These are phyloP conservation scores for Lichtheimia ornata DNA, from an alignment of 371 early-diverging fungal species.

Conservation along the genomic window DNA sequence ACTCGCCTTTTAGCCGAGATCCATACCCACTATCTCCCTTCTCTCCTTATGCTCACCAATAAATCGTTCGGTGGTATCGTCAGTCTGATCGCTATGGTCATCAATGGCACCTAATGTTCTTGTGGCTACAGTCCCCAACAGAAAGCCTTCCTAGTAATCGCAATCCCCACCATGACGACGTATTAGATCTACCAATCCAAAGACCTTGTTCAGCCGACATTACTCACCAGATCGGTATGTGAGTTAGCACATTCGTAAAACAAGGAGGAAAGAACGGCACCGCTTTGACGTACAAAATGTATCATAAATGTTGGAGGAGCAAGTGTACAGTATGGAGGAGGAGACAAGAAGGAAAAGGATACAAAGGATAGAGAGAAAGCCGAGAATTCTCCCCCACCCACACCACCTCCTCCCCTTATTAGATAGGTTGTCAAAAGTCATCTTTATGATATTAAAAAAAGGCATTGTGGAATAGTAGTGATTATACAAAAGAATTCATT, in stretches of 20 bases:
- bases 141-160: slow-evolving; percentile 17
- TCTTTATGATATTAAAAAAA: too few species aligned
- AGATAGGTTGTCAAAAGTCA: too few species aligned
- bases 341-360: slow-evolving; percentile 3
- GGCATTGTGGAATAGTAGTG: too few species aligned
- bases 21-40: too few species aligned
- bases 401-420: too few species aligned
- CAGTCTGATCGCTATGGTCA: slow-evolving; percentile 10
- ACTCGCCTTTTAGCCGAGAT: background rate
- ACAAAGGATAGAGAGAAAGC: background rate
- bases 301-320: slow-evolving; percentile 2
- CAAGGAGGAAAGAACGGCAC: slow-evolving; percentile 17
- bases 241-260: slow-evolving; percentile 22
- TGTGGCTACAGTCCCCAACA: slow-evolving; percentile 14
- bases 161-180: background rate
- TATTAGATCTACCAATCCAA: background rate
- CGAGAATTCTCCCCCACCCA: too few species aligned
- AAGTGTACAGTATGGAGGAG: background rate
- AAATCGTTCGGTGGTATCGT: slow-evolving; percentile 6
- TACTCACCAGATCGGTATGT: slow-evolving; percentile 12
- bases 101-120: slow-evolving; percentile 8
- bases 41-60: slow-evolving; percentile 12
- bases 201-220: background rate
- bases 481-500: too few species aligned
- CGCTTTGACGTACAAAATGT: slow-evolving; percentile 17